These are phyloP conservation scores for Diaporthe amygdali DNA, from an alignment of 2,329 filamentous ascomycete genomes.

Conservation along the genomic window DNA sequence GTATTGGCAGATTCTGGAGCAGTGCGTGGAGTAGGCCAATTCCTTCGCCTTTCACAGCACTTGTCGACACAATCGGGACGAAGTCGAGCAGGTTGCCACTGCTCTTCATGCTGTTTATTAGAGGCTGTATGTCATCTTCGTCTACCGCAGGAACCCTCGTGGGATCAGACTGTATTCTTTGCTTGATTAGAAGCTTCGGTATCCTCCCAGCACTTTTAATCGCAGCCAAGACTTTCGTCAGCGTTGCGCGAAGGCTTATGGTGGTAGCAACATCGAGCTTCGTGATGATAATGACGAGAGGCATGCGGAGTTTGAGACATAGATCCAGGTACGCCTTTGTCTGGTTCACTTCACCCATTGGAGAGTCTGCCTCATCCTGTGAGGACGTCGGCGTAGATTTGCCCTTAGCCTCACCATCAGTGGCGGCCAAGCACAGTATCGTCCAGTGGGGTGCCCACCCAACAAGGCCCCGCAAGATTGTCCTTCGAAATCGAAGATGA, in stretches of 20 bases:
- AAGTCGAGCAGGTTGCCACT: constrained; percentile 49
- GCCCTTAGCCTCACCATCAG: constrained; percentile 62
- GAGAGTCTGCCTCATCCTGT: constrained; percentile 56
- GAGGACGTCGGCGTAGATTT: constrained; percentile 45
- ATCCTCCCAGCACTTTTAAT: constrained; percentile 78
- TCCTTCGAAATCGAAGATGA: constrained; percentile 86
- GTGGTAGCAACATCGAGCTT: constrained; percentile 89
- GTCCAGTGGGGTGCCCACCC: constrained; percentile 98
- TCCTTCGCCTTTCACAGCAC: constrained; percentile 82
- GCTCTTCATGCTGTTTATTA: constrained; percentile 56
- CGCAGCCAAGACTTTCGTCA: constrained; percentile 76
- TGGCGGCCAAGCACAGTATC: constrained; percentile 83
- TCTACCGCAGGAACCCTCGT: constrained; percentile 62
- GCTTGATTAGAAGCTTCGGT: constrained; percentile 73
- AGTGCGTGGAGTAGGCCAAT: constrained; percentile 84
- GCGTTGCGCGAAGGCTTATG: constrained; percentile 68
- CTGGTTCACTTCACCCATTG: constrained; percentile 68
- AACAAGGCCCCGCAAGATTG: constrained; percentile 86
- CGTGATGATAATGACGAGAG: constrained; percentile 83
- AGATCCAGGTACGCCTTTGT: constrained; percentile 83
- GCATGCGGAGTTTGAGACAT: constrained; percentile 79
- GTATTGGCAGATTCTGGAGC: constrained; percentile 76
- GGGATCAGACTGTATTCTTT: constrained; percentile 55
- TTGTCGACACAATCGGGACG: constrained; percentile 88
- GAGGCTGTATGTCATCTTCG: constrained; percentile 59